Evolutionary conservation across 805 yeast genomes (phyloP).

Genomic region (Schizosaccharomyces lindneri): DNA sequence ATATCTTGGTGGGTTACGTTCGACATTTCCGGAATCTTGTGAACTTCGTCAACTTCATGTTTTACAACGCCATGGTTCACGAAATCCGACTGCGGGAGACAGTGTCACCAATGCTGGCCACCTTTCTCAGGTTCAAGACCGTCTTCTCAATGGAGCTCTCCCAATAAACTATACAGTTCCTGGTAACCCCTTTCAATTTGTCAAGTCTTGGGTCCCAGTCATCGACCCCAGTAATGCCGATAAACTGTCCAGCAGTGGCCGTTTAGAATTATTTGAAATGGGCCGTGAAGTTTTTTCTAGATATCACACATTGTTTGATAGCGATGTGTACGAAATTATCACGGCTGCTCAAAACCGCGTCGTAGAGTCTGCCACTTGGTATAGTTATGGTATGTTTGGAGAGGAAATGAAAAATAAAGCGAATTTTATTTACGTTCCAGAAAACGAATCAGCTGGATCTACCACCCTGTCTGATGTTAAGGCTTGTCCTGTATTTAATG

Average conservation of each 20-base stretch:
- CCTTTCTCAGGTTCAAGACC: background rate
- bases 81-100: constrained; percentile 28
- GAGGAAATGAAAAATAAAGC: background rate
- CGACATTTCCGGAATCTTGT: background rate
- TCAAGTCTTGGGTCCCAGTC: background rate
- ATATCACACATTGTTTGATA: background rate
- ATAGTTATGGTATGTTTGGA: background rate
- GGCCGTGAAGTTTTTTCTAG: background rate
- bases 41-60: constrained; percentile 39
- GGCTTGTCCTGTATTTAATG: background rate
- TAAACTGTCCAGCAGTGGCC: background rate
- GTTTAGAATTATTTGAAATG: background rate
- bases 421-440: background rate
- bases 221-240: background rate
- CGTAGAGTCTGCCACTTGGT: background rate
- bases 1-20: background rate
- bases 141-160: background rate
- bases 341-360: background rate
- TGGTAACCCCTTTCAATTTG: background rate
- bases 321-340: background rate
- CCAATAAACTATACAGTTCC: background rate
- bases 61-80: constrained; percentile 55
- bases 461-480: background rate
- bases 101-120: background rate
- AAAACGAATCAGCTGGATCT: background rate